Evolutionary conservation across 139 green algal species (phyloP).

Genomic region (Protoeuglena noctilucae): DNA sequence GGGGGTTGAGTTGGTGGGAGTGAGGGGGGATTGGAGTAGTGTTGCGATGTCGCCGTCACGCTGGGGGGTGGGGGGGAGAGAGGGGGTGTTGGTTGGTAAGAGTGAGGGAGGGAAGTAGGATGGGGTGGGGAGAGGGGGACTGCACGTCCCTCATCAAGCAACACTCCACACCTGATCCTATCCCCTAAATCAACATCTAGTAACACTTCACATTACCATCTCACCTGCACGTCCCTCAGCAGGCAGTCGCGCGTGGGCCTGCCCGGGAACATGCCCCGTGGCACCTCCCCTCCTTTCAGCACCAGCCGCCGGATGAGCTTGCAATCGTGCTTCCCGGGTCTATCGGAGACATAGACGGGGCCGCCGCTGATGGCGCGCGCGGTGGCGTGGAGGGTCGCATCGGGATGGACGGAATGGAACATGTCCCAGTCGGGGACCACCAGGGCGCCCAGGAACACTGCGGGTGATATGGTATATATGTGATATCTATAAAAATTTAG

Average conservation of each 20-base stretch:
- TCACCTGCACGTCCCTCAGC: not conserved
- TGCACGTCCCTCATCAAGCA: no score
- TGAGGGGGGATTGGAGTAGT: no score
- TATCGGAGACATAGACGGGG: conserved; percentile 69
- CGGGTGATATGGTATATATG: conserved; percentile 30
- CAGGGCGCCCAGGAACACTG: conserved; percentile 52
- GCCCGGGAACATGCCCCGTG: conserved; percentile 17
- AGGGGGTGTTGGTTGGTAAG: no score
- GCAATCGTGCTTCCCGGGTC: conserved; percentile 72
- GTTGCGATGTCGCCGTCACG: no score
- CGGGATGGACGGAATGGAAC: conserved; percentile 39
- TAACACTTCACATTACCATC: no score
- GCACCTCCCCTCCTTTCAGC: conserved; percentile 48
- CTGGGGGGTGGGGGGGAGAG: no score
- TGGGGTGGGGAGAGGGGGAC: no score
- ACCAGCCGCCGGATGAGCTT: conserved; percentile 53
- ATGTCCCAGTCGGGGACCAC: conserved; percentile 67
- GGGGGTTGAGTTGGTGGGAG: no score
- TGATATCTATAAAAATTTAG: no score
- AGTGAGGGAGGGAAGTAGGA: no score
- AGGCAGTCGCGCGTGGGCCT: not conserved
- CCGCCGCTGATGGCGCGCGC: conserved; percentile 50
- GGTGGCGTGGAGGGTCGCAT: conserved; percentile 31
- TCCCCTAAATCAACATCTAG: no score
- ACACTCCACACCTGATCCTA: no score